These are phyloP conservation scores for Beauveria brongniartii DNA, from an alignment of 2,329 filamentous ascomycete genomes.

Conservation along the genomic window DNA sequence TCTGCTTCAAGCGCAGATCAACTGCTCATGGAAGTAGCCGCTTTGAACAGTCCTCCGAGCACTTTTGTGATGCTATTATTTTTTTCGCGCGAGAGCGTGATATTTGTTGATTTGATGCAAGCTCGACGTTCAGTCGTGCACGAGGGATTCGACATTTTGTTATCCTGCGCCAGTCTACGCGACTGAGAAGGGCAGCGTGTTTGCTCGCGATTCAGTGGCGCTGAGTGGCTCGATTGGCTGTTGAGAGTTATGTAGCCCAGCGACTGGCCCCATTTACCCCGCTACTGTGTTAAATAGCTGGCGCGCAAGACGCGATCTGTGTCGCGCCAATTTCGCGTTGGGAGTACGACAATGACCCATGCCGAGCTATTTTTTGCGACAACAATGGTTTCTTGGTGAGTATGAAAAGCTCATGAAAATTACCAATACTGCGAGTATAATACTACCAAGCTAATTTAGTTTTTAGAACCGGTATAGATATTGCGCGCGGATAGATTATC, in stretches of 20 bases:
- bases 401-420: no score
- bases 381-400: no score
- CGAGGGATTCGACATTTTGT: not conserved
- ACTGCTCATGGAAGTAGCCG: no score
- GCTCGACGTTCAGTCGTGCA: not conserved
- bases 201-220: not conserved
- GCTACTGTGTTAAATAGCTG: constrained; percentile 1
- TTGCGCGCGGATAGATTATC: no score
- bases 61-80: not conserved
- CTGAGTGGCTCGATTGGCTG: not conserved
- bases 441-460: no score
- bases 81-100: not conserved
- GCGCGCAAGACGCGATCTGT: constrained; percentile 1
- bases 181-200: not conserved
- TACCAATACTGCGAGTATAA: no score
- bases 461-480: no score
- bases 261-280: not conserved
- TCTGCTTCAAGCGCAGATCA: no score
- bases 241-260: not conserved
- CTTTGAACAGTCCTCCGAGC: no score
- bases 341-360: not conserved
- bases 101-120: not conserved
- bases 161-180: not conserved
- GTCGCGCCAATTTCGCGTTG: constrained; percentile 6
- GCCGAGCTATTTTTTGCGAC: no score